Evolutionary conservation across 2,329 filamentous ascomycete genomes (phyloP).

Genomic region (Anisogramma anomala): DNA sequence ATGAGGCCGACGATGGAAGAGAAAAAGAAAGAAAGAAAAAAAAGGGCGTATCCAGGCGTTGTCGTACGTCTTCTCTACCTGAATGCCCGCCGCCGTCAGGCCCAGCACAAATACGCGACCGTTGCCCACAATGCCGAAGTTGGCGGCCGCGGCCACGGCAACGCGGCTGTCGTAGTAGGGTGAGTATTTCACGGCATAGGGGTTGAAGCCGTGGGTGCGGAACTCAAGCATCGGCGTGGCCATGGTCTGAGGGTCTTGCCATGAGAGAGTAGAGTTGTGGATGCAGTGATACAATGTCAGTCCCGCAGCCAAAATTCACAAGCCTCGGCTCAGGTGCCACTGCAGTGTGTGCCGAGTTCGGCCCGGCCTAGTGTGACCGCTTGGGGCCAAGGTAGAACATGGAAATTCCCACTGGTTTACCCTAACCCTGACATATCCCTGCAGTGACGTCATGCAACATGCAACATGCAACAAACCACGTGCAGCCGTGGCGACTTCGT

Average conservation of each 20-base stretch:
- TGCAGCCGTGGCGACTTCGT: conserved; percentile 12
- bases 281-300: too few species aligned
- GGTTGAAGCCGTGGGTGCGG: conserved; percentile 86
- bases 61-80: conserved; percentile 66
- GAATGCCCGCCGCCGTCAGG: conserved; percentile 71
- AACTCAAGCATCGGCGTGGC: conserved; percentile 71
- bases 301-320: too few species aligned
- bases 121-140: conserved; percentile 96
- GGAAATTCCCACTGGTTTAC: too few species aligned
- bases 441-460: background rate
- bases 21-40: too few species aligned
- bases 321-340: too few species aligned
- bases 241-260: conserved; percentile 21
- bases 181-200: conserved; percentile 95
- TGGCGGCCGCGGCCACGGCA: conserved; percentile 79
- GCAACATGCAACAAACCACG: background rate
- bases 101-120: conserved; percentile 77
- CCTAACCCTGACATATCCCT: too few species aligned
- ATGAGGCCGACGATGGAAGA: too few species aligned
- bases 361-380: too few species aligned
- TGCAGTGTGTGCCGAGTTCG: background rate
- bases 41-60: background rate
- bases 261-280: background rate
- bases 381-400: too few species aligned
- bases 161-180: conserved; percentile 94